These are phyloP conservation scores for Fraxinus anomala DNA, from an alignment of 257 asterid species.

Conservation along the genomic window DNA sequence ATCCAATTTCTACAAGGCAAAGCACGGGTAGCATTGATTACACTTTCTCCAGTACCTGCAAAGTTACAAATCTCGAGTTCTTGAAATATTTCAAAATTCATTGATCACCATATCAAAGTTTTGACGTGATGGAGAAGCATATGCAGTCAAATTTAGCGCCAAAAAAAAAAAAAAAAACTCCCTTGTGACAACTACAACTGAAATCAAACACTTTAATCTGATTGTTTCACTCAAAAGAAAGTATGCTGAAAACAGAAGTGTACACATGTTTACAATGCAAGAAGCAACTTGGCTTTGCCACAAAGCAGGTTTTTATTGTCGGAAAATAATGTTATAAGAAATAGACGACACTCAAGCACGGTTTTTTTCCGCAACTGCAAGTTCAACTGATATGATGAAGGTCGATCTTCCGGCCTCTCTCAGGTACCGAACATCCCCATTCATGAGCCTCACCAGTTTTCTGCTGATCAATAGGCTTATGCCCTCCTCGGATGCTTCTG, in stretches of 20 bases:
- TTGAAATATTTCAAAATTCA: no score
- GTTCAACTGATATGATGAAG: slow-evolving; percentile 73
- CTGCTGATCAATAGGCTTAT: slow-evolving; percentile 79
- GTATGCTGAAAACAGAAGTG: neutral
- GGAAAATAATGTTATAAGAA: neutral
- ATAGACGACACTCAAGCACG: slow-evolving; percentile 6
- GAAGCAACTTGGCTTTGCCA: neutral
- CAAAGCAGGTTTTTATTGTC: neutral
- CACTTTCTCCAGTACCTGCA: no score
- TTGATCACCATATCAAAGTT: no score
- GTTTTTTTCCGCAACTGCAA: slow-evolving; percentile 61
- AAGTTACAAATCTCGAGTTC: no score
- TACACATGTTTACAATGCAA: neutral
- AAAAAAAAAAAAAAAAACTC: neutral
- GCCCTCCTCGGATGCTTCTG: slow-evolving; percentile 72
- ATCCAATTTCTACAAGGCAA: no score
- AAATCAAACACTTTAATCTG: neutral
- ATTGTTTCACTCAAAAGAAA: neutral
- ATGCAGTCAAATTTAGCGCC: neutral
- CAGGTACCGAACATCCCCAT: slow-evolving; percentile 89
- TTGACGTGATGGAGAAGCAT: no score
- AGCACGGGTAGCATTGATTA: no score
- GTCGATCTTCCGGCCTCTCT: slow-evolving; percentile 78
- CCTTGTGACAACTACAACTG: neutral
- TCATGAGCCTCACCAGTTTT: slow-evolving; percentile 89